Base-by-base conservation (phyloP, 371 early-diverging fungal genomes). In the Apophysomyces variabilis region DNA sequence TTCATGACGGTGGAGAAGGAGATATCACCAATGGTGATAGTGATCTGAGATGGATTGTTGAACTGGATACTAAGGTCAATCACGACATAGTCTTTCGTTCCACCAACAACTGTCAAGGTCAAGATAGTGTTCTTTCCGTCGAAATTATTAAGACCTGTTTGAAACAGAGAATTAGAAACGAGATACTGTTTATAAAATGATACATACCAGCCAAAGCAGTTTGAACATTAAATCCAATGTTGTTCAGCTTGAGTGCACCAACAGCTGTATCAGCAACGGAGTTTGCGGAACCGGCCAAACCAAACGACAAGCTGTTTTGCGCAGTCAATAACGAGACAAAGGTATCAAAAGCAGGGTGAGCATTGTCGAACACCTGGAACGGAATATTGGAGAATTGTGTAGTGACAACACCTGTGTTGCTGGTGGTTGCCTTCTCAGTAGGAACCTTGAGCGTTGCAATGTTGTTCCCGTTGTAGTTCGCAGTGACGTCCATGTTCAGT, bases 191-290 rank as follows among this genome's bases (percentile, higher is more conserved):
- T 54, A 35, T 13, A 38, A 67, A 62, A 66, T 60, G 41, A 68
- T 68, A 68, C 64, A 85, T 79, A 78, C 88, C 86, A 41, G 70
- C 78, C 71, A 86, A 64, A 46, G 75, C 66, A 9, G 85, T 79
- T 3, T 69, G 62, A 26, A 88, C 87, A 41, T 76, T 72, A 62
- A 87, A 83, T 5, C 50, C 50, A 56, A 88, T 72, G 45, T 82
- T 80, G 26, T 75, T 72, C 47, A 88, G 75, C 38, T 72, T 66
- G 58, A 88, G 72, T 14, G 38, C 44, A 64, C 88, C 88, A 45
- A 85, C 79, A 60, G 85, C 84, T n/a, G 87, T 87, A 2, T 70
- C 61, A 18, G 86, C 78, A 38, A 79, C 61, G 38, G 85, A 77
- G 65, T 82, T 79, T 9, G 81, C 77, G 8, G 76, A 66, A 69